Evolutionary conservation across 2,329 filamentous ascomycete species (phyloP).

Genomic region (Trichoderma brevicompactum): DNA sequence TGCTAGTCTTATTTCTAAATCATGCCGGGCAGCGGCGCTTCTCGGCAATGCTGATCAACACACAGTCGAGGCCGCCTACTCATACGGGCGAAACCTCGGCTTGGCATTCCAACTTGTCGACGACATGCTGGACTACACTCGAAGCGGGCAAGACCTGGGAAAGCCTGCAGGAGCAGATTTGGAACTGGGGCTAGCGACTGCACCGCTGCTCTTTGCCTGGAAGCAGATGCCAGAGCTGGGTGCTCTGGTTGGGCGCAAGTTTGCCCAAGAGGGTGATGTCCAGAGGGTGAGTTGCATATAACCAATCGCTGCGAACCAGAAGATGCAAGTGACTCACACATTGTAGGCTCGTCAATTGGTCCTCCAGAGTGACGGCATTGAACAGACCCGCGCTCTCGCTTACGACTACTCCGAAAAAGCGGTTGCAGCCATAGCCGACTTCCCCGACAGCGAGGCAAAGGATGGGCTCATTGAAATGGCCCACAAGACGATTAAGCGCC

Average conservation of each 20-base stretch:
- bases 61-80: slow-evolving; percentile 88
- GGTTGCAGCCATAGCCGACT: slow-evolving; percentile 77
- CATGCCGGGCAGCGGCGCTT: slow-evolving; percentile 85
- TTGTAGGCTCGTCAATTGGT: slow-evolving; percentile 84
- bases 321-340: not conserved
- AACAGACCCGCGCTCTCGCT: slow-evolving; percentile 88
- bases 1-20: slow-evolving; percentile 93
- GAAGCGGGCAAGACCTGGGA: slow-evolving; percentile 80
- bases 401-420: slow-evolving; percentile 90
- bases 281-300: slow-evolving; percentile 64
- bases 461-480: slow-evolving; percentile 92
- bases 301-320: not conserved
- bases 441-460: slow-evolving; percentile 96
- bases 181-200: slow-evolving; percentile 90
- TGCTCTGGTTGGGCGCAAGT: slow-evolving; percentile 88
- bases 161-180: slow-evolving; percentile 95
- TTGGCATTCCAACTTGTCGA: slow-evolving; percentile 97
- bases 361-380: slow-evolving; percentile 79
- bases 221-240: slow-evolving; percentile 84
- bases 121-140: slow-evolving; percentile 96
- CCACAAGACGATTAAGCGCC: slow-evolving; percentile 83
- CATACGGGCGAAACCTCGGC: slow-evolving; percentile 90
- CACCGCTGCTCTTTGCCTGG: slow-evolving; percentile 94
- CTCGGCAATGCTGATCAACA: slow-evolving; percentile 76
- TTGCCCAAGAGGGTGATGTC: slow-evolving; percentile 81